Conservation (phyloP, 129 eudicot species). For the Lactuca sativa region DNA sequence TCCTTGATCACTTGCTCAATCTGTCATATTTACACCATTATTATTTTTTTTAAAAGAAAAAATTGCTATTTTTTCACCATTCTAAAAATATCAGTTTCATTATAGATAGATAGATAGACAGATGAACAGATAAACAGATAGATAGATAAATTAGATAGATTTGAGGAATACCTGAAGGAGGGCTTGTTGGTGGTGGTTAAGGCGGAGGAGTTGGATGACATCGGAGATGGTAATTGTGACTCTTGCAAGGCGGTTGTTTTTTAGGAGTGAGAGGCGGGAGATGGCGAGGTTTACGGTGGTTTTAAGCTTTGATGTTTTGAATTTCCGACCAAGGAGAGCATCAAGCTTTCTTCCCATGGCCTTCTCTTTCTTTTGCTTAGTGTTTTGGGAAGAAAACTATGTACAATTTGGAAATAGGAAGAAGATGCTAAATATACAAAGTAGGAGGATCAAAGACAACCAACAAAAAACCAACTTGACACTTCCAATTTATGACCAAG, state of each 20-base stretch:
- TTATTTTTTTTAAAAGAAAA: background rate
- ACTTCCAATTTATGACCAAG: constrained; percentile 38
- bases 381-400: constrained; percentile 2
- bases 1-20: constrained; percentile 93
- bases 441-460: constrained; percentile 27
- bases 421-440: constrained; percentile 13
- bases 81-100: background rate
- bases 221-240: constrained; percentile 51
- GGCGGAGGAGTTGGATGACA: constrained; percentile 62
- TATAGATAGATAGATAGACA: background rate
- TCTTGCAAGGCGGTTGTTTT: constrained; percentile 65
- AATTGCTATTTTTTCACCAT: too few relatives aligned
- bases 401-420: constrained; percentile 1
- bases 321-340: constrained; percentile 62
- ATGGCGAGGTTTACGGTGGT: constrained; percentile 50
- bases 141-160: too few relatives aligned
- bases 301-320: constrained; percentile 52
- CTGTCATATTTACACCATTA: constrained; percentile 23
- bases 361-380: background rate
- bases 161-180: constrained; percentile 58
- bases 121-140: background rate
- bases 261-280: constrained; percentile 64
- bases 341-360: constrained; percentile 76
- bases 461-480: constrained; percentile 33
- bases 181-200: constrained; percentile 63